phyloP scores from a whole-genome alignment of 129 eudicot genomes.

The Calendula officinalis region DNA sequence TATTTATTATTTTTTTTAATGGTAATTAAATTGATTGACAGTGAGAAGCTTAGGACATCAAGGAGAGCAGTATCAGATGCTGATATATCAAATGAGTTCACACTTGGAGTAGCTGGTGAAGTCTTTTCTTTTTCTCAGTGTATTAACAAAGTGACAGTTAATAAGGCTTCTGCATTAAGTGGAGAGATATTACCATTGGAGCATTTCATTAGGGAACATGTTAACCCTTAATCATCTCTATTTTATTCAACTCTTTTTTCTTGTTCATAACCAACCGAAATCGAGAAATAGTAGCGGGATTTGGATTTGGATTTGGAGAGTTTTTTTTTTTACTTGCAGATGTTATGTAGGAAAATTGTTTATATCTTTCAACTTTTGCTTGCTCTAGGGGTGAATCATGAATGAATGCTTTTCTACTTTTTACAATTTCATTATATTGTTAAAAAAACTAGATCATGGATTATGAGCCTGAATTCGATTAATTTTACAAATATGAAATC shows the following conservation, averaged over 20 bases:
- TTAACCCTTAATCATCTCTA: conserved; percentile 41
- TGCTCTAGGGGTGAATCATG: too few species aligned
- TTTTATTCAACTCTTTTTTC: too few species aligned
- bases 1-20: not conserved
- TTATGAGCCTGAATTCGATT: too few species aligned
- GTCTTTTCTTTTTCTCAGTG: conserved; percentile 78
- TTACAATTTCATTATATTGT: not conserved
- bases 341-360: conserved; percentile 21
- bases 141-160: conserved; percentile 66
- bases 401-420: not conserved
- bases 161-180: conserved; percentile 55
- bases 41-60: conserved; percentile 89
- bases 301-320: conserved; percentile 15
- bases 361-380: not conserved
- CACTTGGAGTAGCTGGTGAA: conserved; percentile 81
- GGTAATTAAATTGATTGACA: conserved; percentile 15
- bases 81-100: conserved; percentile 64
- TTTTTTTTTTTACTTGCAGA: not conserved
- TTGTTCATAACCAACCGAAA: too few species aligned
- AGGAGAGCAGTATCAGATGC: conserved; percentile 79
- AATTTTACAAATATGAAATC: too few species aligned
- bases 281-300: too few species aligned
- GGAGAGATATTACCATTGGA: conserved; percentile 64
- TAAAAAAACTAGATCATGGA: too few species aligned
- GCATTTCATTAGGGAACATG: conserved; percentile 65